Evolutionary conservation across 257 asterid genomes (phyloP).

Genomic region (Solanum chiquidenum): DNA sequence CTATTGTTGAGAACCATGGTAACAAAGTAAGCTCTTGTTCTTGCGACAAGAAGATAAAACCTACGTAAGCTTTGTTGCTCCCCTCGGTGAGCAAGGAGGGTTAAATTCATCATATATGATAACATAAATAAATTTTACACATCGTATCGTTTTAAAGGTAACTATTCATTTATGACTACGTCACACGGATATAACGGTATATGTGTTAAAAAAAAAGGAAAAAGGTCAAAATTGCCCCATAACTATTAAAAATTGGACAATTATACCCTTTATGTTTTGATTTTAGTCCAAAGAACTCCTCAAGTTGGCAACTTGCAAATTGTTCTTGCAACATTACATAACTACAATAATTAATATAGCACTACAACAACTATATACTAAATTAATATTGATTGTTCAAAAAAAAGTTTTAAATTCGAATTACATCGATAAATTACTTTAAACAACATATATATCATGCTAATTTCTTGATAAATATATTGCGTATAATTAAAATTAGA

Average conservation of each 20-base stretch:
- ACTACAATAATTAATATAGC: not conserved
- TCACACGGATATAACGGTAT: not conserved
- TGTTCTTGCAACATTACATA: not conserved
- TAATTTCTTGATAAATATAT: not conserved
- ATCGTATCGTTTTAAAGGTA: too few species aligned
- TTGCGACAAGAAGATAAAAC: rapidly evolving
- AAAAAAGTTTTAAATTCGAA: not conserved
- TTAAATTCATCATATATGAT: too few species aligned
- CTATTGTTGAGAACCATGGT: not conserved
- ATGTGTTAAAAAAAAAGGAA: not conserved
- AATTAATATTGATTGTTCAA: not conserved
- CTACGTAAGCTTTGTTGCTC: not conserved
- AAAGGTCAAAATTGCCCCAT: not conserved
- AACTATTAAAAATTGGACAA: not conserved
- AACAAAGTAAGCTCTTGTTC: not conserved
- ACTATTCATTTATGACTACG: too few species aligned
- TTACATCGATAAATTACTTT: not conserved
- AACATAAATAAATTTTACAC: not conserved
- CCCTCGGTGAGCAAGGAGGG: not conserved
- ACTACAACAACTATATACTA: not conserved
- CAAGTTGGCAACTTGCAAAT: not conserved
- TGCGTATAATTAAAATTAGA: not conserved
- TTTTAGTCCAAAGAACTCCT: not conserved
- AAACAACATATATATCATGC: rapidly evolving
- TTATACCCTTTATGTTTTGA: not conserved